Conservation (phyloP, 169 alveolate genomes). For the Plasmodium relictum region DNA sequence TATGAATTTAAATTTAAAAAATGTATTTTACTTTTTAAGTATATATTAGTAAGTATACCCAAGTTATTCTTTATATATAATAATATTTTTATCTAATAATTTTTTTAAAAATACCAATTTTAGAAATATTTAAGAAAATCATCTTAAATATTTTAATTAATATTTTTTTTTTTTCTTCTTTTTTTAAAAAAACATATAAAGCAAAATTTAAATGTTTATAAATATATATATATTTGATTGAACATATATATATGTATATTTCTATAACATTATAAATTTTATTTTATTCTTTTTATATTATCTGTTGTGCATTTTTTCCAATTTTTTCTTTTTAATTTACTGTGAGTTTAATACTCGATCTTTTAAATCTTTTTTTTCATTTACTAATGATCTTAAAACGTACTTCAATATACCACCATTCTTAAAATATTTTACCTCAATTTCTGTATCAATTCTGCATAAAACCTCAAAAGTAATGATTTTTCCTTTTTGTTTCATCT, state of each 20-base stretch:
- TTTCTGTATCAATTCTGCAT: conserved; percentile 85
- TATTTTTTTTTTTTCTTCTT: too few relatives aligned
- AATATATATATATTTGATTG: not conserved
- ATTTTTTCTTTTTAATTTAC: not conserved
- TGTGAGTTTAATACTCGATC: not conserved
- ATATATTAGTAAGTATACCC: too few relatives aligned
- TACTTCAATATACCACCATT: conserved; percentile 94
- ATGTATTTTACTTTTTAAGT: too few relatives aligned
- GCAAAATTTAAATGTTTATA: not conserved
- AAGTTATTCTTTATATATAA: too few relatives aligned
- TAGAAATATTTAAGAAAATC: too few relatives aligned
- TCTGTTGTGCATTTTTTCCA: not conserved
- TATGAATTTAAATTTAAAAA: too few relatives aligned
- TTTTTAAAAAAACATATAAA: too few relatives aligned
- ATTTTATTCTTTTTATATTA: not conserved
- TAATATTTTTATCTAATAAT: too few relatives aligned
- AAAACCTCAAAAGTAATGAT: conserved; percentile 74
- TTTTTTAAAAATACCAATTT: too few relatives aligned
- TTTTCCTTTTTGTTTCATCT: conserved; percentile 71
- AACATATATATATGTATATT: not conserved
- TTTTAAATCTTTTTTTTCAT: not conserved
- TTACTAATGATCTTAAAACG: conserved; percentile 90
- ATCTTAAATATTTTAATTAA: too few relatives aligned
- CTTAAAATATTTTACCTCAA: conserved; percentile 91
- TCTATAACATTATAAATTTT: not conserved